Evolutionary conservation across 257 asterid species (phyloP).

Genomic region (Catharanthus roseus): DNA sequence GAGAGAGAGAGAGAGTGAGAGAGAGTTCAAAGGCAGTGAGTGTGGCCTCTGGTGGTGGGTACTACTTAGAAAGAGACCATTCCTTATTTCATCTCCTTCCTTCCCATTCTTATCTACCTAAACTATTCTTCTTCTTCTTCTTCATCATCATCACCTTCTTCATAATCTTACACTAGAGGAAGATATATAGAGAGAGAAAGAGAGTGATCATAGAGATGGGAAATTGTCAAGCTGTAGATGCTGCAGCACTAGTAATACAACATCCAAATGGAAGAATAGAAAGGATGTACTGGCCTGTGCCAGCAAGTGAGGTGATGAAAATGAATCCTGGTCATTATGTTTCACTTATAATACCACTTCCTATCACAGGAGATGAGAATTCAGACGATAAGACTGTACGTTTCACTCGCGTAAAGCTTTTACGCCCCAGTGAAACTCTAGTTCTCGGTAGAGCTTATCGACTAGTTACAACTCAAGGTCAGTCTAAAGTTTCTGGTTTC

Average conservation of each 20-base stretch:
- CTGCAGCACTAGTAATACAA: conserved; percentile 85
- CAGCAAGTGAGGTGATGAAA: conserved; percentile 75
- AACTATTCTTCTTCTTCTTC: neutral
- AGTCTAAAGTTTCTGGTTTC: neutral
- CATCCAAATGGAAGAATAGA: conserved; percentile 75
- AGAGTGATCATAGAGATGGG: conserved; percentile 46
- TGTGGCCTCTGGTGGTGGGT: conserved; percentile 24
- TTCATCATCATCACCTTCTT: neutral
- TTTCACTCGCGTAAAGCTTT: conserved; percentile 72
- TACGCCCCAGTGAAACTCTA: conserved; percentile 62
- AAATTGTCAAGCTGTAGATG: conserved; percentile 86
- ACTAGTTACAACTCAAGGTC: conserved; percentile 83
- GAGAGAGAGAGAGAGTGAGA: no score
- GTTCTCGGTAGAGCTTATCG: conserved; percentile 82
- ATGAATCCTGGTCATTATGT: conserved; percentile 83
- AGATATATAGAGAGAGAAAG: neutral
- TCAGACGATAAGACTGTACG: conserved; percentile 37
- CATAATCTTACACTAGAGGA: conserved; percentile 1
- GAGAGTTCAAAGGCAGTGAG: no score
- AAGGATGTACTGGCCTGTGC: conserved; percentile 66
- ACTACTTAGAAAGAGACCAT: conserved; percentile 38
- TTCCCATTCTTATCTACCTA: conserved; percentile 22
- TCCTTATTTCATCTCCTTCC: conserved; percentile 18
- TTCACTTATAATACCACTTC: conserved; percentile 67
- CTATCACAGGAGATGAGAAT: conserved; percentile 17